A percentile compares a stretch with the other conserved stretches of the same genome.
These are phyloP conservation scores for Candida krabiensis DNA, from an alignment of 805 yeast species.

Conservation along the genomic window DNA sequence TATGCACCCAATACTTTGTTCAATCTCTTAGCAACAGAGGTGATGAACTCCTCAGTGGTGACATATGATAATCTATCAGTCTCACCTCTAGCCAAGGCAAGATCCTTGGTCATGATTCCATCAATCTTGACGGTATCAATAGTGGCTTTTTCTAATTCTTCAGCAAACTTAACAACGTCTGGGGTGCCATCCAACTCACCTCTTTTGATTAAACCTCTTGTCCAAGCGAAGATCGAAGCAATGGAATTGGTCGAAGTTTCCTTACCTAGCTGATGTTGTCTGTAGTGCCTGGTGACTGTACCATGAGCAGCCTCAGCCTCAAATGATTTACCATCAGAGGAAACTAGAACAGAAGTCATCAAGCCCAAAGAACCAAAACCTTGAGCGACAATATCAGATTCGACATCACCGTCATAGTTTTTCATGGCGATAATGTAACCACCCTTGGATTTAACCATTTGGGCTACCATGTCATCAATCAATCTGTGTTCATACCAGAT, in stretches of 20 bases:
- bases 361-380: conserved; percentile 96
- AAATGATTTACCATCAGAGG: conserved; percentile 96
- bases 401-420: conserved; percentile 98
- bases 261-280: conserved; percentile 94
- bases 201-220: conserved; percentile 90
- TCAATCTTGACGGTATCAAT: conserved; percentile 81
- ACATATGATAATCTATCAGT: conserved; percentile 81
- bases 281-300: conserved; percentile 94
- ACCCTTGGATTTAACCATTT: conserved; percentile 94
- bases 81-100: conserved; percentile 86
- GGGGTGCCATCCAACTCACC: conserved; percentile 87
- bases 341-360: conserved; percentile 94
- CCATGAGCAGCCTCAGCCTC: conserved; percentile 99
- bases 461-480: conserved; percentile 98
- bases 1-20: conserved; percentile 22
- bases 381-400: conserved; percentile 95
- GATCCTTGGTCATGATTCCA: conserved; percentile 93
- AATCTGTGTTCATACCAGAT: conserved; percentile 96
- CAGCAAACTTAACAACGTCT: conserved; percentile 78
- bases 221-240: conserved; percentile 97
- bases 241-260: conserved; percentile 97
- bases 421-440: conserved; percentile 95
- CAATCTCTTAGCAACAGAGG: conserved; percentile 73
- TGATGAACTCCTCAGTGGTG: conserved; percentile 88
- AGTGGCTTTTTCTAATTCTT: conserved; percentile 77